Conservation (phyloP, 129 eudicot species). For the Escallonia herrerae region DNA sequence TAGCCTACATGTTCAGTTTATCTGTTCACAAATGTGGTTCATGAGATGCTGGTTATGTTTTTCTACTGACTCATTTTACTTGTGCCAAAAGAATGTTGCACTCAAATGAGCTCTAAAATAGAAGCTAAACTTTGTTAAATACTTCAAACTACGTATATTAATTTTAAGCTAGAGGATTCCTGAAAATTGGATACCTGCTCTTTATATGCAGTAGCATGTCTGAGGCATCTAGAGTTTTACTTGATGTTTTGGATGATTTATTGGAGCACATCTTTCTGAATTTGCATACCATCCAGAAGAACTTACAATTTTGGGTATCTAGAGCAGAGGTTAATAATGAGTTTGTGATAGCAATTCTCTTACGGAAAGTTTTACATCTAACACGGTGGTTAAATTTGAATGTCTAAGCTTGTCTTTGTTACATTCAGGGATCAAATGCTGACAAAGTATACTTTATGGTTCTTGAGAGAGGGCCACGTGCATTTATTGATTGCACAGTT, state of each 20-base stretch:
- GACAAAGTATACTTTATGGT: slow-evolving; percentile 79
- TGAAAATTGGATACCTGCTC: slow-evolving; percentile 5
- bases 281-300: slow-evolving; percentile 72
- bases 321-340: slow-evolving; percentile 66
- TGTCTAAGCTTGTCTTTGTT: not conserved
- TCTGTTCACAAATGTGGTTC: not conserved
- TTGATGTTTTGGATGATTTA: slow-evolving; percentile 69
- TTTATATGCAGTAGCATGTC: slow-evolving; percentile 42
- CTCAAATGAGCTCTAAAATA: not conserved
- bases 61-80: not conserved
- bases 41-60: not conserved
- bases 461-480: slow-evolving; percentile 81
- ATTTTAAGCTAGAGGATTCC: not conserved
- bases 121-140: not conserved
- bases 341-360: not conserved
- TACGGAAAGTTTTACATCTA: too few species aligned
- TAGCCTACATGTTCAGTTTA: too few species aligned
- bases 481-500: slow-evolving; percentile 59
- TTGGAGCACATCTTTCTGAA: slow-evolving; percentile 57
- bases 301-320: slow-evolving; percentile 73
- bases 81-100: not conserved
- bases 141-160: not conserved
- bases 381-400: too few species aligned
- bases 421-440: slow-evolving; percentile 63
- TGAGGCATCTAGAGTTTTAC: slow-evolving; percentile 38